phyloP scores from a whole-genome alignment of 352 stramenopile species.

The Poterioochromonas sp. region DNA sequence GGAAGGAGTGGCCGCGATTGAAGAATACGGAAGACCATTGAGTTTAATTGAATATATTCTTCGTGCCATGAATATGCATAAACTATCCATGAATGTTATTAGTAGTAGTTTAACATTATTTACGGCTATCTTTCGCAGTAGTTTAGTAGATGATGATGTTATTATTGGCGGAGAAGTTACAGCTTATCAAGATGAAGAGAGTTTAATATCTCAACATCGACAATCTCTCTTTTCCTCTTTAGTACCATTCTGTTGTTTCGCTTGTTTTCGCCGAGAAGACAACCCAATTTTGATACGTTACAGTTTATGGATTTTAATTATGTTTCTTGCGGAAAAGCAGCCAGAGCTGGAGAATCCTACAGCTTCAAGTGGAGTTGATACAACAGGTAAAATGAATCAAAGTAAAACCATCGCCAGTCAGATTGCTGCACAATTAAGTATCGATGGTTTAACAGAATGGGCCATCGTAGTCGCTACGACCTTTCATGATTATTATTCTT shows the following conservation, averaged over 20 bases:
- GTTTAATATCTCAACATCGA: too few species aligned
- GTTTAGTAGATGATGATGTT: too few species aligned
- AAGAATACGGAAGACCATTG: not conserved
- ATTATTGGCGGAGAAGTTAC: too few species aligned
- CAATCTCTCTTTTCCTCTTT: too few species aligned
- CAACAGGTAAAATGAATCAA: not conserved
- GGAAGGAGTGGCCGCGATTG: too few species aligned
- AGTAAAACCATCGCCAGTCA: not conserved
- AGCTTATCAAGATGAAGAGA: too few species aligned
- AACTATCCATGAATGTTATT: too few species aligned
- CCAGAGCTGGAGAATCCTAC: not conserved
- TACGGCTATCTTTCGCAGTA: too few species aligned
- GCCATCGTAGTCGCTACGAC: not conserved
- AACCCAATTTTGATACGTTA: conserved; percentile 2
- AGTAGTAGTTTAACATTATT: too few species aligned
- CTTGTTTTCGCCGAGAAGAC: not conserved
- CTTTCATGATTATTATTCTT: not conserved
- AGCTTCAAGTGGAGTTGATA: not conserved
- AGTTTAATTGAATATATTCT: not conserved
- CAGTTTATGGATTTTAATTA: conserved; percentile 23
- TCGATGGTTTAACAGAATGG: conserved; percentile 10
- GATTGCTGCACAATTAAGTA: too few species aligned
- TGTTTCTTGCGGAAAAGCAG: not conserved
- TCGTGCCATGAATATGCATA: not conserved
- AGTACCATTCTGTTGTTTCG: too few species aligned